phyloP scores from a whole-genome alignment of 192 early-diverging fungal species.

The Gonapodya prolifera region DNA sequence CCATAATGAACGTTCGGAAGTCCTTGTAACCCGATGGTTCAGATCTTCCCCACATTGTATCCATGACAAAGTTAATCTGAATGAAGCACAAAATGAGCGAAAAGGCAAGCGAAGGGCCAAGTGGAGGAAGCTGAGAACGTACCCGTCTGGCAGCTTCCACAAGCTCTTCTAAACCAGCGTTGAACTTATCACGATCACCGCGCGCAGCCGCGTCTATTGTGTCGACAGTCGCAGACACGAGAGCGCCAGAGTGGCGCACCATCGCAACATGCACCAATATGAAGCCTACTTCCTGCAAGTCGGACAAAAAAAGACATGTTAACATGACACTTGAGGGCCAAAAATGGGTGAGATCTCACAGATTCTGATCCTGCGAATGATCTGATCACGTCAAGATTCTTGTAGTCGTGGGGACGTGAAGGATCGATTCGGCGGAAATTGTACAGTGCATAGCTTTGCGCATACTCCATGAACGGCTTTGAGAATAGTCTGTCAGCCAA shows the following conservation, averaged over 20 bases:
- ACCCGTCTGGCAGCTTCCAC: constrained; percentile 23
- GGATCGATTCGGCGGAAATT: constrained; percentile 68
- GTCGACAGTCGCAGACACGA: constrained; percentile 46
- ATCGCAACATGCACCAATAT: constrained; percentile 83
- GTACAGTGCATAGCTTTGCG: constrained; percentile 55
- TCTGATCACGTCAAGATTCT: constrained; percentile 67
- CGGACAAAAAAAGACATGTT: background rate
- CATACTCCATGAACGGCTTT: constrained; percentile 29
- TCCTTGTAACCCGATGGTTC: constrained; percentile 59
- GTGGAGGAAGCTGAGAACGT: no score
- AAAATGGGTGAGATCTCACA: no score
- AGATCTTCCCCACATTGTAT: constrained; percentile 62
- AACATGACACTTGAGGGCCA: background rate
- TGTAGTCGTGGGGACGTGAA: constrained; percentile 31
- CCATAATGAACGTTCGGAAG: constrained; percentile 90
- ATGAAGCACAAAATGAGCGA: no score
- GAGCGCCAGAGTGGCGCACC: constrained; percentile 54
- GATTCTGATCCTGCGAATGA: constrained; percentile 58
- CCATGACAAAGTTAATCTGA: constrained; percentile 64
- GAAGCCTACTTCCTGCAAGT: constrained; percentile 35
- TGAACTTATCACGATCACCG: constrained; percentile 46
- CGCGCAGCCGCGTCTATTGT: constrained; percentile 37
- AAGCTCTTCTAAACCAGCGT: constrained; percentile 39
- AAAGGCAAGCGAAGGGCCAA: no score
- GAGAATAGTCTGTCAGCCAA: constrained; percentile 29